Evolutionary conservation across 2,329 filamentous ascomycete genomes (phyloP).

Genomic region (Pseudogymnoascus sp.): DNA sequence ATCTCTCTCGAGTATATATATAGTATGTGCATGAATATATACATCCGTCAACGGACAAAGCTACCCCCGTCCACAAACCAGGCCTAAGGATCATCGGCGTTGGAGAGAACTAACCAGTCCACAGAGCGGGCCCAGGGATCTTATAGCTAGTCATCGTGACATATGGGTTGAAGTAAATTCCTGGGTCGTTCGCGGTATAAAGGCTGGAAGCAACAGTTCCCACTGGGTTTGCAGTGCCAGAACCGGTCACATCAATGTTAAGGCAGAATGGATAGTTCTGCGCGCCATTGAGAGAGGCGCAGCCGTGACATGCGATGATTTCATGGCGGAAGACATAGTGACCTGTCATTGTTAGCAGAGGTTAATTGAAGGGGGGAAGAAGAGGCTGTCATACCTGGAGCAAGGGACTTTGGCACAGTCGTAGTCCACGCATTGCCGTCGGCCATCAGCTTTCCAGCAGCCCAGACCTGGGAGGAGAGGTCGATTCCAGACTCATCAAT

Average conservation of each 20-base stretch:
- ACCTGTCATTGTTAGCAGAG: conserved; percentile 18
- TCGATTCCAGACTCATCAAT: conserved; percentile 4
- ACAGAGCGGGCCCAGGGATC: conserved; percentile 22
- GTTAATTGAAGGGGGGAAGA: conserved; percentile 18
- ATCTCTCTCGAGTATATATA: neutral
- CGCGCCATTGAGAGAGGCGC: conserved; percentile 30
- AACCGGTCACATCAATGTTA: conserved; percentile 33
- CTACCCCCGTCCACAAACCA: neutral
- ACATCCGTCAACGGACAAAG: neutral
- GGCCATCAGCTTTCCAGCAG: neutral
- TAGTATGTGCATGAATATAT: conserved; percentile 4
- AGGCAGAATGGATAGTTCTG: conserved; percentile 39
- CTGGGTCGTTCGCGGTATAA: conserved; percentile 23
- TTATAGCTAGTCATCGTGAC: conserved; percentile 15
- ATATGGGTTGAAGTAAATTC: conserved; percentile 29
- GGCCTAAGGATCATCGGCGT: neutral
- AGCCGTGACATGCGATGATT: conserved; percentile 36
- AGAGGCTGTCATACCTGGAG: neutral
- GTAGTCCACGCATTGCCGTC: conserved; percentile 4
- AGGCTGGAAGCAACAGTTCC: conserved; percentile 23
- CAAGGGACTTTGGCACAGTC: neutral
- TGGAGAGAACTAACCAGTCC: conserved; percentile 12
- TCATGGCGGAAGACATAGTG: conserved; percentile 38
- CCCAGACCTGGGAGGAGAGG: conserved; percentile 1
- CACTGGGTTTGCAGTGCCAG: conserved; percentile 23